phyloP scores from a whole-genome alignment of 768 basidiomycete genomes.

The Rhodosporidiobolus odoratus region DNA sequence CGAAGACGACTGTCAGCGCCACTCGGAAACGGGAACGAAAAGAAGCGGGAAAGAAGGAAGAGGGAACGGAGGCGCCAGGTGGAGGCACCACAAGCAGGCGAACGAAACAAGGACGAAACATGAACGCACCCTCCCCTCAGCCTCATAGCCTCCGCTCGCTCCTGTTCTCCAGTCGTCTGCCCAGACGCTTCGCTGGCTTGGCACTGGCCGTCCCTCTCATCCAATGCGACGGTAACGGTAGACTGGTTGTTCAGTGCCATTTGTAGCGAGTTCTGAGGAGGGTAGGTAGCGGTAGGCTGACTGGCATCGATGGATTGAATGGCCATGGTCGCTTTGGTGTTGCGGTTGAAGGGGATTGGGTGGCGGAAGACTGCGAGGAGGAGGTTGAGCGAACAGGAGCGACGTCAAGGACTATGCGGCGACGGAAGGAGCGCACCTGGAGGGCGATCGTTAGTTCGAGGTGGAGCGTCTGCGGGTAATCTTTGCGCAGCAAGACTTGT shows the following conservation, averaged over 20 bases:
- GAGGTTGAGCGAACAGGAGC: neutral
- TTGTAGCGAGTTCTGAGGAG: conserved; percentile 14
- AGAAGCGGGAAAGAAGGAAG: too few relatives aligned
- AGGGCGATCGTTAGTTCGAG: too few relatives aligned
- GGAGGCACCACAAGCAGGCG: neutral
- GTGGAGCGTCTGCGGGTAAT: too few relatives aligned
- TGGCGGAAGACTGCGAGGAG: neutral
- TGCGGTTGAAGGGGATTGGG: neutral
- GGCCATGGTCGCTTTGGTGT: neutral
- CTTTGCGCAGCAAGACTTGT: too few relatives aligned
- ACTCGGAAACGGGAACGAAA: too few relatives aligned
- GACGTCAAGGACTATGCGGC: neutral
- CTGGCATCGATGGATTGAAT: neutral
- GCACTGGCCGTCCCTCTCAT: neutral
- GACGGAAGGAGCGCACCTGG: neutral
- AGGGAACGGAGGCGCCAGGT: too few relatives aligned
- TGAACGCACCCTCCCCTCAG: too few relatives aligned
- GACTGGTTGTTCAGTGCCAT: neutral
- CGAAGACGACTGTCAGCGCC: too few relatives aligned
- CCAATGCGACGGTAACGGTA: conserved; percentile 1
- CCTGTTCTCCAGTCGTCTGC: too few relatives aligned
- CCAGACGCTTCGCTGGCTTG: too few relatives aligned
- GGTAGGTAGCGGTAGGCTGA: neutral
- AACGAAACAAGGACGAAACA: too few relatives aligned
- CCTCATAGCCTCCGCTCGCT: too few relatives aligned